phyloP scores from a whole-genome alignment of 1,139 yeast genomes.

The Diutina rugosa region DNA sequence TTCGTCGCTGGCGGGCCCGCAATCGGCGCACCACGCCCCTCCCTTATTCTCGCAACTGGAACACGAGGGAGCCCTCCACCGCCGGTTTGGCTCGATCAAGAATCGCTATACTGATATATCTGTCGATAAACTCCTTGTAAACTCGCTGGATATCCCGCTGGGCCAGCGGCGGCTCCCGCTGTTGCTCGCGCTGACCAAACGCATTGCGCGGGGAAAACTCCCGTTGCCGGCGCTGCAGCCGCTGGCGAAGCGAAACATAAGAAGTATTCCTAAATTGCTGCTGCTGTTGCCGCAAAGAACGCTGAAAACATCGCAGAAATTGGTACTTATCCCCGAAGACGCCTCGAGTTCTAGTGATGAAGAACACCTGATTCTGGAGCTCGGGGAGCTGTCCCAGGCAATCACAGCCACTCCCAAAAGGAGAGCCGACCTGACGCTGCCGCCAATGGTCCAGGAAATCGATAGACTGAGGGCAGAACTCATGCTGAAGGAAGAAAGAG shows the following conservation, averaged over 20 bases:
- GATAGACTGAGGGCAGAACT: conserved; percentile 54
- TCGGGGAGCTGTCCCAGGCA: neutral
- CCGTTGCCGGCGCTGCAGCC: conserved; percentile 5
- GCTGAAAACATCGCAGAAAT: conserved; percentile 72
- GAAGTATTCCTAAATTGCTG: conserved; percentile 42
- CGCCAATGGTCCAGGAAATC: conserved; percentile 3
- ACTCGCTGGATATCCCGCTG: conserved; percentile 78
- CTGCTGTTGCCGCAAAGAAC: conserved; percentile 75
- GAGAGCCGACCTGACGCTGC: conserved; percentile 3
- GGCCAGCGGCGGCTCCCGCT: conserved; percentile 44
- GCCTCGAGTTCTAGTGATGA: conserved; percentile 5
- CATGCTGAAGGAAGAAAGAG: conserved; percentile 54
- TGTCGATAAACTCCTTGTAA: conserved; percentile 56
- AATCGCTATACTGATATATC: conserved; percentile 57
- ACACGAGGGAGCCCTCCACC: conserved; percentile 11
- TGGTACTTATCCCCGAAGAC: conserved; percentile 78
- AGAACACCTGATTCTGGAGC: neutral
- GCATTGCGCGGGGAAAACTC: neutral
- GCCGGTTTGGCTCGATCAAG: conserved; percentile 15
- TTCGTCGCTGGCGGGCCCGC: neutral
- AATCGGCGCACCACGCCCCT: neutral
- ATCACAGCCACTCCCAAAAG: neutral
- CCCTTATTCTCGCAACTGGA: neutral
- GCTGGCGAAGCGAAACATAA: conserved; percentile 15
- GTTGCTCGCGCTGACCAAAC: conserved; percentile 1